A percentile compares a stretch with the other conserved stretches of the same genome.
phyloP scores from a whole-genome alignment of 2,329 filamentous ascomycete genomes.

The Clonostachys chloroleuca region DNA sequence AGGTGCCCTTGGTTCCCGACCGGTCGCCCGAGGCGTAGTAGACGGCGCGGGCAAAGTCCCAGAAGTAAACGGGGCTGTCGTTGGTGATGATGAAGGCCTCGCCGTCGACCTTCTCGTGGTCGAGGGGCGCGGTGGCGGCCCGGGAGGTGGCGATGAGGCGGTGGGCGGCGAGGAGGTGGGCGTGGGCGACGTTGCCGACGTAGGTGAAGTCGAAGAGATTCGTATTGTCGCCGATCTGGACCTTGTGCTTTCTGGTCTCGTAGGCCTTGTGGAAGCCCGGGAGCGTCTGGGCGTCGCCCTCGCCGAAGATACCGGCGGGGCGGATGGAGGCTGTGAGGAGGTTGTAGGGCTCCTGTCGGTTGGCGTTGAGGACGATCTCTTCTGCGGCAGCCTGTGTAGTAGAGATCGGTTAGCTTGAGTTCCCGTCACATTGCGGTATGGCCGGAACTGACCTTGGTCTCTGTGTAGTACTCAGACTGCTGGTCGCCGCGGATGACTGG shows the following conservation, averaged over 20 bases:
- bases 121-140: slow-evolving; percentile 53
- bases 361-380: slow-evolving; percentile 72
- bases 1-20: slow-evolving; percentile 48
- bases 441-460: slow-evolving; percentile 67
- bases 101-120: slow-evolving; percentile 73
- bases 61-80: slow-evolving; percentile 83
- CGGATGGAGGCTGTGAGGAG: slow-evolving; percentile 80
- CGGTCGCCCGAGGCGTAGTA: slow-evolving; percentile 61
- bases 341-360: slow-evolving; percentile 50
- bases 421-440: background rate
- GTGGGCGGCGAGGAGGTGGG: slow-evolving; percentile 75
- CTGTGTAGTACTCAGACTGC: slow-evolving; percentile 80
- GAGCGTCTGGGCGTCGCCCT: slow-evolving; percentile 76
- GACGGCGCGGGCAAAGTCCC: slow-evolving; percentile 78
- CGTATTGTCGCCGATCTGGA: slow-evolving; percentile 72
- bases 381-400: slow-evolving; percentile 68
- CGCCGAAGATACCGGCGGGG: slow-evolving; percentile 85
- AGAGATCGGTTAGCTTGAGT: background rate
- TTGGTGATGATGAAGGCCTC: slow-evolving; percentile 91
- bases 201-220: slow-evolving; percentile 64
- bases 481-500: slow-evolving; percentile 68
- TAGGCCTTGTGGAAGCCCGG: slow-evolving; percentile 71
- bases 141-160: slow-evolving; percentile 61
- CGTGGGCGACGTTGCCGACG: slow-evolving; percentile 64
- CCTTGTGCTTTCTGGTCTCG: slow-evolving; percentile 61